A percentile compares a stretch with the other conserved stretches of the same genome.
phyloP scores from a whole-genome alignment of 1,139 yeast species.

The Keqinozyma sinolaborantium region DNA sequence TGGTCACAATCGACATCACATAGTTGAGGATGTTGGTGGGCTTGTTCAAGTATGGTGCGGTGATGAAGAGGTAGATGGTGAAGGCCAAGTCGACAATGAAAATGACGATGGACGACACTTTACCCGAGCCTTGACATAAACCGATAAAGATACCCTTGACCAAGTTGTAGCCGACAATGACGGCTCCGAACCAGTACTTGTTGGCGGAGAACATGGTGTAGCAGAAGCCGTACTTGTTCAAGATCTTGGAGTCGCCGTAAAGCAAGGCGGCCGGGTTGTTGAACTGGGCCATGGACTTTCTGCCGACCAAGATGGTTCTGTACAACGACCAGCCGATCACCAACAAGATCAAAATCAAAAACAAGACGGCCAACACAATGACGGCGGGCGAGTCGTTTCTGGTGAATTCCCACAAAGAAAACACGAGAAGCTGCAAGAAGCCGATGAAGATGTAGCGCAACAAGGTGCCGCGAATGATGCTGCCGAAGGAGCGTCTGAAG shows the following conservation, averaged over 20 bases:
- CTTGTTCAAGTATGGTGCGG: constrained; percentile 66
- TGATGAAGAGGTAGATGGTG: constrained; percentile 52
- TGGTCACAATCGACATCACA: constrained; percentile 58
- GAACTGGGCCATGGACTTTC: constrained; percentile 46
- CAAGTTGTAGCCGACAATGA: constrained; percentile 51
- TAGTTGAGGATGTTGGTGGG: constrained; percentile 69
- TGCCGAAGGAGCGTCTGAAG: constrained; percentile 51
- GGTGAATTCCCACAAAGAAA: constrained; percentile 75
- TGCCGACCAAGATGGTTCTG: constrained; percentile 58
- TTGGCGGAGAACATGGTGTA: constrained; percentile 80
- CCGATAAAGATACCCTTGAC: constrained; percentile 63
- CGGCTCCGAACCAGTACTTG: constrained; percentile 72
- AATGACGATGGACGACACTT: constrained; percentile 61
- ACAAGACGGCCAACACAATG: constrained; percentile 63
- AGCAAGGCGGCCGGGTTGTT: constrained; percentile 75
- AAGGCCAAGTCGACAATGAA: constrained; percentile 65
- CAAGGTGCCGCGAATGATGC: constrained; percentile 62
- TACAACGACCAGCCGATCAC: constrained; percentile 58
- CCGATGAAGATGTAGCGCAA: constrained; percentile 73
- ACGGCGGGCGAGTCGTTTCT: constrained; percentile 72
- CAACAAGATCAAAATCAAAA: constrained; percentile 51
- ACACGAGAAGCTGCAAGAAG: constrained; percentile 64
- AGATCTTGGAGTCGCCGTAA: constrained; percentile 63
- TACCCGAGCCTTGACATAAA: constrained; percentile 67
- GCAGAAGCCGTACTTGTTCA: constrained; percentile 71